Percentiles rank a stretch among this genome's conserved stretches.
Evolutionary conservation across 176 grass and related monocot genomes (phyloP).

Genomic region (Poa annua): DNA sequence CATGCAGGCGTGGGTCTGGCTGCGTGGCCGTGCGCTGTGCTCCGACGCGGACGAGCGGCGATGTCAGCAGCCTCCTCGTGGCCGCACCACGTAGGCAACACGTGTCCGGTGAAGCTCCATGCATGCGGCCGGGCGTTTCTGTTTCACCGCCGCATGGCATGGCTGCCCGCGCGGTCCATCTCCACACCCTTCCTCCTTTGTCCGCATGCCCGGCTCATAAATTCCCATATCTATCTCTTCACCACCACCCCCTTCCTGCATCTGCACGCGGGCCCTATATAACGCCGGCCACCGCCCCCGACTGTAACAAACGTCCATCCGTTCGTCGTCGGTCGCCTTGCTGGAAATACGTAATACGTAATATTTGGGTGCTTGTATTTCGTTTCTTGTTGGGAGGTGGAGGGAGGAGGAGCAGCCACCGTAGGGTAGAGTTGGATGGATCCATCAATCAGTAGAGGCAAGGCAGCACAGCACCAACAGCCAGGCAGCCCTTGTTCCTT

Average conservation of each 20-base stretch:
- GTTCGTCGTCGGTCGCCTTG: background rate
- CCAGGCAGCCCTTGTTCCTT: constrained; percentile 32
- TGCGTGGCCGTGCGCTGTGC: background rate
- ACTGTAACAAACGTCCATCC: constrained; percentile 23
- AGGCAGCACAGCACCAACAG: background rate
- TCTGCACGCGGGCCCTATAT: constrained; percentile 8
- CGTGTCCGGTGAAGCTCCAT: constrained; percentile 29
- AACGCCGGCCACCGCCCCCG: constrained; percentile 18
- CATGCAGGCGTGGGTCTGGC: constrained; percentile 32
- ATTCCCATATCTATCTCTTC: constrained; percentile 10
- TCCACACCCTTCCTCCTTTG: constrained; percentile 32
- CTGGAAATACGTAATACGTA: background rate
- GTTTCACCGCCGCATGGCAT: constrained; percentile 33
- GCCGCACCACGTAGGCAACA: constrained; percentile 41
- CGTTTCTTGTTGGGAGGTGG: constrained; percentile 9
- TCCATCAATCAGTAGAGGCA: constrained; percentile 19
- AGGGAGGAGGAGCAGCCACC: background rate
- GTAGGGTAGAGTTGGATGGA: background rate
- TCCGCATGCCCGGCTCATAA: constrained; percentile 34
- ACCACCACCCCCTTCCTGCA: background rate
- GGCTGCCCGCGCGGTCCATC: background rate
- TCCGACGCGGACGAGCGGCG: constrained; percentile 4
- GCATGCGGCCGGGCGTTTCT: background rate
- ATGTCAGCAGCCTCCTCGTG: constrained; percentile 41
- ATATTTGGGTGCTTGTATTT: background rate